phyloP scores from a whole-genome alignment of 2,329 filamentous ascomycete species.

The Aspergillus sojae region DNA sequence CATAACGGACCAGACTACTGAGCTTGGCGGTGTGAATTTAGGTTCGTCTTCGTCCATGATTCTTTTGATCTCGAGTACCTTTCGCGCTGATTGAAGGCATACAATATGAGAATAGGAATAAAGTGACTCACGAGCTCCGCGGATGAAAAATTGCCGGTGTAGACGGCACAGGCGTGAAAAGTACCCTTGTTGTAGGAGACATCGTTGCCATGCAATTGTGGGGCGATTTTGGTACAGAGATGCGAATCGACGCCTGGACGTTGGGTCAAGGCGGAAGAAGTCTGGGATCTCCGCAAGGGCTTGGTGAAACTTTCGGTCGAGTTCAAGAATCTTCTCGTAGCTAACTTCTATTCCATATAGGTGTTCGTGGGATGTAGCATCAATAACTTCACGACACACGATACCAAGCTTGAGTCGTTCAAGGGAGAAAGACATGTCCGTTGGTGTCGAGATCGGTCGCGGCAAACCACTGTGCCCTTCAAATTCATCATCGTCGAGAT shows the following conservation, averaged over 20 bases:
- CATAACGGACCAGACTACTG: constrained; percentile 36
- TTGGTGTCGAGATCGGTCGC: constrained; percentile 40
- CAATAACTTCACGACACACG: constrained; percentile 45
- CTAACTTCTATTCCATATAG: constrained; percentile 29
- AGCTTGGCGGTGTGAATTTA: constrained; percentile 28
- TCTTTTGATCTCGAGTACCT: constrained; percentile 39
- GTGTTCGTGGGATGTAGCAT: constrained; percentile 34
- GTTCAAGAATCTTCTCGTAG: constrained; percentile 42
- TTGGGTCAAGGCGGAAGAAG: constrained; percentile 41
- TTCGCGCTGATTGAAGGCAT: constrained; percentile 42
- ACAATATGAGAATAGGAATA: constrained; percentile 44
- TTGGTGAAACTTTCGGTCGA: constrained; percentile 40
- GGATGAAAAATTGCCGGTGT: constrained; percentile 44
- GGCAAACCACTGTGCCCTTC: constrained; percentile 20
- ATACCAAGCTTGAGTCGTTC: constrained; percentile 45
- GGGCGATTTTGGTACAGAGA: constrained; percentile 33
- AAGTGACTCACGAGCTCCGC: constrained; percentile 35
- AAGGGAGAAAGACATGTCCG: constrained; percentile 50
- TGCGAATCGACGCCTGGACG: constrained; percentile 28
- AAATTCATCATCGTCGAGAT: constrained; percentile 47
- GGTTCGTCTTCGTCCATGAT: constrained; percentile 37
- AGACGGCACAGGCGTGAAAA: constrained; percentile 42
- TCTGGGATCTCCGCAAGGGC: constrained; percentile 34
- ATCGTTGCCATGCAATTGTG: constrained; percentile 38
- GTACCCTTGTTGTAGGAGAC: constrained; percentile 38